phyloP scores from a whole-genome alignment of 495 filamentous ascomycete genomes.

The Oleoguttula mirabilis region DNA sequence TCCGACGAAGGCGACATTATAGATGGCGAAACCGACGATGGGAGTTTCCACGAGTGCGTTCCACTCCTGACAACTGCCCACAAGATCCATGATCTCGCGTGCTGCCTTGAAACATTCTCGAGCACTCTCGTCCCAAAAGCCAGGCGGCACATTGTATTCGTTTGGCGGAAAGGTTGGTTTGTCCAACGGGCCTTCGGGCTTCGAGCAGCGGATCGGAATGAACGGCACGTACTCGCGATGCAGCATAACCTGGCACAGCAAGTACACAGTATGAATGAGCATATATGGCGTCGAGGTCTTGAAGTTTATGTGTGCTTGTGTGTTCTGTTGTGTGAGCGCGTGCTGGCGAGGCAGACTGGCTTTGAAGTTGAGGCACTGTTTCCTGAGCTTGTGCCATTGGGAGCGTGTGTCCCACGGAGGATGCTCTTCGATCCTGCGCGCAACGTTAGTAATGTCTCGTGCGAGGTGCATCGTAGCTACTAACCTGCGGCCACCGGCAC shows the following conservation, averaged over 20 bases:
- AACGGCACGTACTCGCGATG: conserved; percentile 77
- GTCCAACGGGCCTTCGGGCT: conserved; percentile 62
- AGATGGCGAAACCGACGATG: conserved; percentile 67
- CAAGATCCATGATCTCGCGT: conserved; percentile 62
- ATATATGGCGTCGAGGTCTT: conserved; percentile 63
- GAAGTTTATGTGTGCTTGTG: conserved; percentile 68
- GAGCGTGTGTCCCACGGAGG: conserved; percentile 27
- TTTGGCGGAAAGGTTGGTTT: conserved; percentile 50
- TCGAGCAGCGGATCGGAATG: conserved; percentile 56
- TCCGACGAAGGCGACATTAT: conserved; percentile 61
- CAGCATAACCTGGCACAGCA: conserved; percentile 64
- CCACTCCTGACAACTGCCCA: conserved; percentile 61
- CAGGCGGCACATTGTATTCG: conserved; percentile 38
- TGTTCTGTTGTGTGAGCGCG: conserved; percentile 60
- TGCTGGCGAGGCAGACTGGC: conserved; percentile 55
- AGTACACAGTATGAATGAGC: conserved; percentile 65
- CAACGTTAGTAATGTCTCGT: conserved; percentile 1
- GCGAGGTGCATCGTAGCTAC: background rate
- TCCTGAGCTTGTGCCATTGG: conserved; percentile 42
- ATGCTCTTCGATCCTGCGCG: conserved; percentile 28
- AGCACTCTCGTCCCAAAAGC: conserved; percentile 67
- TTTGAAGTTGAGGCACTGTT: conserved; percentile 53
- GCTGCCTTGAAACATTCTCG: conserved; percentile 62
- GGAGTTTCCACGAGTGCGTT: conserved; percentile 64
- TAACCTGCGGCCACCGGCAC: conserved; percentile 54